phyloP scores from a whole-genome alignment of 2,329 filamentous ascomycete species.

The Sporothrix dimorphospora region DNA sequence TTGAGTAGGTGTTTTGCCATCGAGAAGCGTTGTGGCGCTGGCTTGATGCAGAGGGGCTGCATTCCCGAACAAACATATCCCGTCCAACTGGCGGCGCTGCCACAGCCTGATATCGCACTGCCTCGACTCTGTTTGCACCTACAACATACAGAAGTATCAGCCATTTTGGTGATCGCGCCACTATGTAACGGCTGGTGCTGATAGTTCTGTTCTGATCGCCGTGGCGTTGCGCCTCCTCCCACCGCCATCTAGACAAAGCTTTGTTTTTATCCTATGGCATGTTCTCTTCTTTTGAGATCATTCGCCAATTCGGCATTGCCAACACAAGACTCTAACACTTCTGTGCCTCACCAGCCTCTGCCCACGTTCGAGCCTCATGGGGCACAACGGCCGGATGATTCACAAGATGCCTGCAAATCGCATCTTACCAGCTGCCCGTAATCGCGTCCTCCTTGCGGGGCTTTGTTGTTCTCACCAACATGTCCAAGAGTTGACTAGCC shows the following conservation, averaged over 20 bases:
- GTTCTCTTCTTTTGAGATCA: neutral
- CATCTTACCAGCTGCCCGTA: slow-evolving; percentile 4
- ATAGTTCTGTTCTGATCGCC: slow-evolving; percentile 15
- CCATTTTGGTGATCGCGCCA: neutral
- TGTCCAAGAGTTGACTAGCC: neutral
- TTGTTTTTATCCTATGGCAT: neutral
- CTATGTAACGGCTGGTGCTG: slow-evolving; percentile 9
- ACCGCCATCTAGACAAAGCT: neutral
- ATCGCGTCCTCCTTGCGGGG: neutral
- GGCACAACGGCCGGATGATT: neutral
- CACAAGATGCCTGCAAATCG: neutral
- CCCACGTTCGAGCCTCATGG: neutral
- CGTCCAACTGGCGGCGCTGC: neutral
- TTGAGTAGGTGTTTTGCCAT: neutral
- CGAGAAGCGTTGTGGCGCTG: neutral
- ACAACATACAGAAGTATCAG: neutral
- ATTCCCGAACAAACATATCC: neutral
- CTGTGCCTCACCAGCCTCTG: slow-evolving; percentile 10
- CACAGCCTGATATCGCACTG: neutral
- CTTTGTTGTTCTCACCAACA: neutral
- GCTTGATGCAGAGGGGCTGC: neutral
- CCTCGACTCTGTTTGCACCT: neutral
- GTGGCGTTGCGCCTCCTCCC: neutral
- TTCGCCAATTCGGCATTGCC: neutral
- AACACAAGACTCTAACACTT: neutral